These are phyloP conservation scores for Arctium minus DNA, from an alignment of 129 eudicot species.

Conservation along the genomic window DNA sequence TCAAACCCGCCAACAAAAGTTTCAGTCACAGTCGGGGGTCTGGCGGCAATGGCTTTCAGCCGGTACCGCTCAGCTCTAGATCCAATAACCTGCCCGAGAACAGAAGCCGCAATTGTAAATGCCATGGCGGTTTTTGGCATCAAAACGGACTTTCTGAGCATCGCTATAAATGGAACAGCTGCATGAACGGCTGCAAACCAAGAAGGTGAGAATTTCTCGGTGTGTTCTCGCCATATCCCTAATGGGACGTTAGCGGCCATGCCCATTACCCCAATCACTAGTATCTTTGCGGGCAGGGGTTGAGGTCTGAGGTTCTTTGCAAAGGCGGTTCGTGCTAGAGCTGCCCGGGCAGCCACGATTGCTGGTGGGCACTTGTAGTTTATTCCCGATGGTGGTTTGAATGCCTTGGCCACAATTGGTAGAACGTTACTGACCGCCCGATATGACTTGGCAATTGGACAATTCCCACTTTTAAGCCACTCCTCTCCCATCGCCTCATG, in stretches of 20 bases:
- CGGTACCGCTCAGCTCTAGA: constrained; percentile 92
- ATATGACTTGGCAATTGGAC: constrained; percentile 94
- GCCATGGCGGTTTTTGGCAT: constrained; percentile 99
- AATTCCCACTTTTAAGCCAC: constrained; percentile 87
- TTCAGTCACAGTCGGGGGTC: not conserved
- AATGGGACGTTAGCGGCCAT: constrained; percentile 90
- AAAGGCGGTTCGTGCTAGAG: constrained; percentile 82
- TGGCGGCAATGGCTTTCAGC: constrained; percentile 53
- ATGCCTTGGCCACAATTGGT: constrained; percentile 87
- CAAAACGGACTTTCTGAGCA: constrained; percentile 81
- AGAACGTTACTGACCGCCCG: constrained; percentile 77
- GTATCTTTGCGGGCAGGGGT: constrained; percentile 73
- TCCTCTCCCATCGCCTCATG: constrained; percentile 92
- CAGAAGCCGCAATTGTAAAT: constrained; percentile 86
- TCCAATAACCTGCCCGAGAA: constrained; percentile 95
- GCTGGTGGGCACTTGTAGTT: constrained; percentile 73
- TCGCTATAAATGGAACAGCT: constrained; percentile 92
- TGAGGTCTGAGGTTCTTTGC: constrained; percentile 91
- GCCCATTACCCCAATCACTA: constrained; percentile 85
- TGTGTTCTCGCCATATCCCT: constrained; percentile 96
- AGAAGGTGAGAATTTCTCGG: constrained; percentile 81
- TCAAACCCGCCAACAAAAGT: constrained; percentile 17
- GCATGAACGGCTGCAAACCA: constrained; percentile 99
- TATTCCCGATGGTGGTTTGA: constrained; percentile 77
- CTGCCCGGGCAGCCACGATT: constrained; percentile 82